Percentiles rank a stretch among this genome's conserved stretches.
phyloP scores from a whole-genome alignment of 1,284 basidiomycete species.

The Naganishia sp. region DNA sequence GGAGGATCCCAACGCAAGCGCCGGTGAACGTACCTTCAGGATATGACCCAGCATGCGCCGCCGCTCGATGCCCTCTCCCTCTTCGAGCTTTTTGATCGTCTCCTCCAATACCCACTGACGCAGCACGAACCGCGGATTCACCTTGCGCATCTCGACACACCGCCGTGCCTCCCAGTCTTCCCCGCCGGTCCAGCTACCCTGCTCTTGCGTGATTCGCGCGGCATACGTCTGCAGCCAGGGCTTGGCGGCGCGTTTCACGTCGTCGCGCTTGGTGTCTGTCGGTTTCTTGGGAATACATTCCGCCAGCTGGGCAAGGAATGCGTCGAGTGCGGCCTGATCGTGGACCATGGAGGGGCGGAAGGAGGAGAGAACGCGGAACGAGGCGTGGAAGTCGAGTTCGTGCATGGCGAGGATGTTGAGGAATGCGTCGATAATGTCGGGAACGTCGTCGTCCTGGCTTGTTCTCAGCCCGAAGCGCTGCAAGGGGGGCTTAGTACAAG shows the following conservation, averaged over 20 bases:
- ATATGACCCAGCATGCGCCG: conserved; percentile 68
- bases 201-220: conserved; percentile 59
- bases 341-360: conserved; percentile 61
- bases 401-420: conserved; percentile 69
- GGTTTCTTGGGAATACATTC: conserved; percentile 48
- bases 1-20: background rate
- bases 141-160: conserved; percentile 49
- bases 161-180: conserved; percentile 45
- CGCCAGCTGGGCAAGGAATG: conserved; percentile 61
- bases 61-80: conserved; percentile 61
- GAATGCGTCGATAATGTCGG: conserved; percentile 63
- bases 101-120: conserved; percentile 93
- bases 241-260: conserved; percentile 58
- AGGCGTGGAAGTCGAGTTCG: conserved; percentile 76
- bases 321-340: conserved; percentile 47
- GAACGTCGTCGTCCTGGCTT: conserved; percentile 62
- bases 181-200: conserved; percentile 47
- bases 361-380: conserved; percentile 68
- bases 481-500: background rate
- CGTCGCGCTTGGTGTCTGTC: conserved; percentile 56
- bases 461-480: conserved; percentile 73
- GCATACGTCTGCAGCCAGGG: conserved; percentile 71
- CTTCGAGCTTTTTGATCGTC: conserved; percentile 71
- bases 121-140: conserved; percentile 84
- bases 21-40: conserved; percentile 61